These are phyloP conservation scores for Lasiodiplodia citricola DNA, from an alignment of 2,329 filamentous ascomycete species.

Conservation along the genomic window DNA sequence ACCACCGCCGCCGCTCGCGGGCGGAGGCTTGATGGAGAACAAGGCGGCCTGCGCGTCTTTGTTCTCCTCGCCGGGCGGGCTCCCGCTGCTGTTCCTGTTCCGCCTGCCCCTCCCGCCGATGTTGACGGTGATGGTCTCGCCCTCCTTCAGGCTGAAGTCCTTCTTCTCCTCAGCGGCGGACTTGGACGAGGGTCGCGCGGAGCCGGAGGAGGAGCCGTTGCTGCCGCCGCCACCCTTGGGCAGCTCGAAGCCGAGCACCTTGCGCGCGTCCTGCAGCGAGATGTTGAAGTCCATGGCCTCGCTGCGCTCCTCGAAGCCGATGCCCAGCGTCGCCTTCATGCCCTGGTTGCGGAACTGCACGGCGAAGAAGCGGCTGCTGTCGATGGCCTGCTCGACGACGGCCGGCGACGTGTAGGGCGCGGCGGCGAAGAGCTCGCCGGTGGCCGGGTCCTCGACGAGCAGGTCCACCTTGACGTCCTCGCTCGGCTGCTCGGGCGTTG, in stretches of 20 bases:
- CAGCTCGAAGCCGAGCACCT: conserved; percentile 69
- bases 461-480: conserved; percentile 74
- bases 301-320: conserved; percentile 85
- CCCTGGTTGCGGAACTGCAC: conserved; percentile 77
- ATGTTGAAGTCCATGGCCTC: conserved; percentile 88
- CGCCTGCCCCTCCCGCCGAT: conserved; percentile 63
- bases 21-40: conserved; percentile 80
- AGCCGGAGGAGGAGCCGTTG: neutral
- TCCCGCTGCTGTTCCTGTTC: conserved; percentile 35
- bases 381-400: conserved; percentile 77
- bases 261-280: conserved; percentile 76
- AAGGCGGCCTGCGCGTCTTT: conserved; percentile 53
- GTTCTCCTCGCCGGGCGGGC: conserved; percentile 40
- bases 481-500: conserved; percentile 40
- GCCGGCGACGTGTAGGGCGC: conserved; percentile 72
- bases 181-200: neutral
- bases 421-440: conserved; percentile 80
- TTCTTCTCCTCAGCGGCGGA: conserved; percentile 58
- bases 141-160: conserved; percentile 86
- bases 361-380: conserved; percentile 85
- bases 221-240: conserved; percentile 28
- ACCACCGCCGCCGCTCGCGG: conserved; percentile 37
- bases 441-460: conserved; percentile 76
- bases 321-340: conserved; percentile 78
- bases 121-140: conserved; percentile 85